Base-by-base conservation (phyloP, 164 flowering plant species). In the Chimonanthus praecox region DNA sequence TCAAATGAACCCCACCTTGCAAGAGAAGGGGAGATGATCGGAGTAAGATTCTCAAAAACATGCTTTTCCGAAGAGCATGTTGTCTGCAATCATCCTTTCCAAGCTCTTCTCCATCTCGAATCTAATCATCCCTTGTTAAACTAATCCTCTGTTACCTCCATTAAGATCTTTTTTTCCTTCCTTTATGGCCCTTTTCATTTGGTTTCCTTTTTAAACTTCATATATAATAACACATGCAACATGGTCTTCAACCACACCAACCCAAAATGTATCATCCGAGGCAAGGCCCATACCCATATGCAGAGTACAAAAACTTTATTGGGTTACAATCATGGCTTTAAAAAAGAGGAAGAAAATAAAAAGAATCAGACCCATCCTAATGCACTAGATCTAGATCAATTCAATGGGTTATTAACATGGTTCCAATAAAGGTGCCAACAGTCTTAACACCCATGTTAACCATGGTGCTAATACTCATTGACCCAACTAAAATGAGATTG, bases 81-180 rank as follows among this genome's bases (percentile, higher is more conserved):
- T 75, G 68, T 78, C 80, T 47, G 85, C 77, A 84, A 87, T 83
- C 86, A 85, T 84, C 83, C 71, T 81, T 58, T 81, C 84, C 85
- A 78, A 79, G 74, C 51, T 50, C 78, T 82, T 79, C 71, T 72
- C 72, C 77, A 82, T 82, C 84, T 83, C 86, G 79, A 79, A 82
- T 83, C 86, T 81, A 79, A 84, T 80, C 81, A 78, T 79, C 74
- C 67, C 75, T 54, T 64, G 7, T 69, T 77, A 65, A 76, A 76
- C 58, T 50, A 64, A 46, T 33, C 33, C 33, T 33, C 33, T 33
- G 33, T 33, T 33, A 43, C 62, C 33, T 61, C n/a, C 11, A 49
- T 58, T 49, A 74, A 73, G 58, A 73, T 76, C 73, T 58, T 11
- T 21, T 60, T n/a, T 9, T 46, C 49, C 44, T 64, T 16, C 47